Evolutionary conservation across 805 yeast genomes (phyloP).

Genomic region (Millerozyma miso): DNA sequence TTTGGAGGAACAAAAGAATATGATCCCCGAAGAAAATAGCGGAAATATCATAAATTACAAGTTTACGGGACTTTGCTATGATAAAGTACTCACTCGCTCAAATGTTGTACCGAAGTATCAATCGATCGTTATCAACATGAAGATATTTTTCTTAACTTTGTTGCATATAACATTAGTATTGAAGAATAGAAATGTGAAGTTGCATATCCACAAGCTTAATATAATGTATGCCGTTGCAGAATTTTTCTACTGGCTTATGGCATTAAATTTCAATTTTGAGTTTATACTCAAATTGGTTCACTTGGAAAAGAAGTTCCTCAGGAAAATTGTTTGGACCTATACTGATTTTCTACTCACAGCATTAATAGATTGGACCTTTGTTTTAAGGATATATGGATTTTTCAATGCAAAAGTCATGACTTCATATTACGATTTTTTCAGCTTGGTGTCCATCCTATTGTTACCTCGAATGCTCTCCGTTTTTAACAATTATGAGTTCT

Average conservation of each 20-base stretch:
- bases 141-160: constrained; percentile 25
- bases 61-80: constrained; percentile 28
- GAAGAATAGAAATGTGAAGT: constrained; percentile 4
- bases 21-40: constrained; percentile 3
- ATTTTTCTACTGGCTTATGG: constrained; percentile 39
- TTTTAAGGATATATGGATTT: constrained; percentile 17
- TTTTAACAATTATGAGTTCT: constrained; percentile 48
- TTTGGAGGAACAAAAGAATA: constrained; percentile 14
- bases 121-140: constrained; percentile 35
- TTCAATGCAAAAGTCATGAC: constrained; percentile 11
- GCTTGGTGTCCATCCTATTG: constrained; percentile 44
- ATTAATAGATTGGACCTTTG: constrained; percentile 32
- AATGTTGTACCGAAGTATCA: constrained; percentile 39
- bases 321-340: constrained; percentile 50
- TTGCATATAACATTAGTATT: constrained; percentile 28
- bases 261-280: constrained; percentile 45
- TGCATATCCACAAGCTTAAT: constrained; percentile 12
- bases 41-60: constrained; percentile 26
- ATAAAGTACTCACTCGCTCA: constrained; percentile 26
- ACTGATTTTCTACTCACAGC: constrained; percentile 41
- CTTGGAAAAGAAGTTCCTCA: constrained; percentile 44
- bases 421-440: constrained; percentile 30
- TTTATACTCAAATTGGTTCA: constrained; percentile 39
- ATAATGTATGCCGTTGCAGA: constrained; percentile 21
- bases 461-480: constrained; percentile 48